These are phyloP conservation scores for Spathaspora passalidarum DNA, from an alignment of 805 yeast species.

Conservation along the genomic window DNA sequence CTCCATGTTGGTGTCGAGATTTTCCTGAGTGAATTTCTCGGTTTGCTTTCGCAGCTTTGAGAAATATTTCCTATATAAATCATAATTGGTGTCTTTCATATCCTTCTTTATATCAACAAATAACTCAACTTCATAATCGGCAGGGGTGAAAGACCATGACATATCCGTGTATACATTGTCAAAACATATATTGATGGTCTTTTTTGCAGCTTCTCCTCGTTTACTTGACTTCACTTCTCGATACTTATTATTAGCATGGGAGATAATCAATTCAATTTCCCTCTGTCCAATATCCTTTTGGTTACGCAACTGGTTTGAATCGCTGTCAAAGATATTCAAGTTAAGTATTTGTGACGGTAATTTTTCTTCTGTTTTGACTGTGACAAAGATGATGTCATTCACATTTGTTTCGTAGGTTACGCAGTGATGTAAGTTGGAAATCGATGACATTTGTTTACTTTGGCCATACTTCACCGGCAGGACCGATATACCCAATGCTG, in stretches of 20 bases:
- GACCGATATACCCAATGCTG: conserved; percentile 27
- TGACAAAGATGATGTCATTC: conserved; percentile 36
- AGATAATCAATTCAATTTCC: conserved; percentile 33
- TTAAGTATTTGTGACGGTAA: conserved; percentile 33
- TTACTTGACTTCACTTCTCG: neutral
- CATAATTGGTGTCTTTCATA: conserved; percentile 34
- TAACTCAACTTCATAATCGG: conserved; percentile 29
- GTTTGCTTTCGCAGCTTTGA: neutral
- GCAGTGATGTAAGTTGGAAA: conserved; percentile 31
- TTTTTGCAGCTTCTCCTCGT: conserved; percentile 13
- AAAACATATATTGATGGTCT: conserved; percentile 37
- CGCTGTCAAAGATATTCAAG: conserved; percentile 35
- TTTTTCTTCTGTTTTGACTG: conserved; percentile 27
- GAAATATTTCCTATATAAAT: conserved; percentile 27
- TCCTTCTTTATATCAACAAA: conserved; percentile 32
- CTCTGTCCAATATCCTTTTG: conserved; percentile 24
- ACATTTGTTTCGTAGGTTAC: conserved; percentile 32
- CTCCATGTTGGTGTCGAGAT: conserved; percentile 29
- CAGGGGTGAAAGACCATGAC: conserved; percentile 40
- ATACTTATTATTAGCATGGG: conserved; percentile 31
- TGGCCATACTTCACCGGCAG: conserved; percentile 34
- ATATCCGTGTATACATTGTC: conserved; percentile 40
- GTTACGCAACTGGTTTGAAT: conserved; percentile 31
- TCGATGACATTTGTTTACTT: conserved; percentile 24
- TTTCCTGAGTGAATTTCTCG: conserved; percentile 11